Conservation (phyloP, 176 grass and related monocot species). For the Musa beccarii region DNA sequence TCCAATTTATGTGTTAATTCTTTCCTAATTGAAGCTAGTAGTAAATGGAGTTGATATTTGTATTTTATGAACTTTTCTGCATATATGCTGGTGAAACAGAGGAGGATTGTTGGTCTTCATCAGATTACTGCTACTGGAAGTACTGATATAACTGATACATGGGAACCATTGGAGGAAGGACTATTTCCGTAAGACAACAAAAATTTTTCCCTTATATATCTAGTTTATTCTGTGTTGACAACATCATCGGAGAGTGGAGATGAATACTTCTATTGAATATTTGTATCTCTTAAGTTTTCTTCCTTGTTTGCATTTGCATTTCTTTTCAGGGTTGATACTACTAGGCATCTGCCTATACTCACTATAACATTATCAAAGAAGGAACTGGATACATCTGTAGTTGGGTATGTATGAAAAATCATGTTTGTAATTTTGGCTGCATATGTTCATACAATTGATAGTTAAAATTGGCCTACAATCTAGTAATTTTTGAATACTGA, state of each 20-base stretch:
- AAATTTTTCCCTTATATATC: neutral
- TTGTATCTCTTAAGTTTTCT: neutral
- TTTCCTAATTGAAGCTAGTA: too few species aligned
- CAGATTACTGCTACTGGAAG: constrained; percentile 67
- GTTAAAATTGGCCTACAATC: too few species aligned
- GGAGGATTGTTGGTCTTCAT: constrained; percentile 94
- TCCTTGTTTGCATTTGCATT: neutral
- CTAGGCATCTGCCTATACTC: constrained; percentile 72
- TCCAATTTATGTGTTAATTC: too few species aligned
- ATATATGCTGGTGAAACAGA: constrained; percentile 31
- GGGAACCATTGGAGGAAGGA: constrained; percentile 98
- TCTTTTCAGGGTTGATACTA: constrained; percentile 67
- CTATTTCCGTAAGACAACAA: constrained; percentile 64
- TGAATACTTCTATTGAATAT: neutral
- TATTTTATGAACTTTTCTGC: neutral
- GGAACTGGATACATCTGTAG: constrained; percentile 48
- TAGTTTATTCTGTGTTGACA: too few species aligned
- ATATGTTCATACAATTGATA: neutral
- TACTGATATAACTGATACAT: constrained; percentile 90
- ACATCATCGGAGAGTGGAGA: too few species aligned
- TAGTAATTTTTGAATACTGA: too few species aligned
- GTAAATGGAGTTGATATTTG: neutral
- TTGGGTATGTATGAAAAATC: constrained; percentile 47
- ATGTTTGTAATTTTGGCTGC: neutral
- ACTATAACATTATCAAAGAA: constrained; percentile 78